Percentiles rank a stretch among this genome's conserved stretches.
Evolutionary conservation across 2,329 filamentous ascomycete species (phyloP).

Genomic region (Talaromyces verruculosus): DNA sequence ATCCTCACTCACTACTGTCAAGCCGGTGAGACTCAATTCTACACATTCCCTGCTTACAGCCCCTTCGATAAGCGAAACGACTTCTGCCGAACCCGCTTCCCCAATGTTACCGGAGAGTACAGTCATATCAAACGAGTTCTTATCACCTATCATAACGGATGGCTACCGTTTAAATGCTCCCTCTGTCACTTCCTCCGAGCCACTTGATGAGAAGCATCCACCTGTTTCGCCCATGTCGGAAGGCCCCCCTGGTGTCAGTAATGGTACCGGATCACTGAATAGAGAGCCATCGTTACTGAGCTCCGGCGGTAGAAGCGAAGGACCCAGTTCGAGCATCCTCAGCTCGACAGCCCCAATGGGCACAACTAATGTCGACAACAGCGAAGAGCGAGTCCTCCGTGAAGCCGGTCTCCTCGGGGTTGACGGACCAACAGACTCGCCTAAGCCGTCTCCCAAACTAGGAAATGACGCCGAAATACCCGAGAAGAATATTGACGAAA

Average conservation of each 20-base stretch:
- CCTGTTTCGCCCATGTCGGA: slow-evolving; percentile 8
- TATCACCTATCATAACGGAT: slow-evolving; percentile 29
- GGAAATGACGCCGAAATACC: slow-evolving; percentile 42
- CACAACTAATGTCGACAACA: slow-evolving; percentile 56
- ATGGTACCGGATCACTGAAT: slow-evolving; percentile 30
- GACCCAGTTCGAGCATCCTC: slow-evolving; percentile 35
- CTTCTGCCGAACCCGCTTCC: slow-evolving; percentile 20
- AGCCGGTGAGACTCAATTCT: slow-evolving; percentile 23
- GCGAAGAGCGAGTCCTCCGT: slow-evolving; percentile 66
- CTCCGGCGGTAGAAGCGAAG: slow-evolving; percentile 38
- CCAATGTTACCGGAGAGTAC: slow-evolving; percentile 22
- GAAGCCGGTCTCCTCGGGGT: slow-evolving; percentile 64
- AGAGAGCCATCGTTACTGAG: slow-evolving; percentile 43
- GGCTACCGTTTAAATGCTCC: slow-evolving; percentile 35
- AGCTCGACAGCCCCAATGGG: slow-evolving; percentile 39
- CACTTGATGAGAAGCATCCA: slow-evolving; percentile 31
- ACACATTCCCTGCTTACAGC: slow-evolving; percentile 29
- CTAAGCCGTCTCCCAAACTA: slow-evolving; percentile 39
- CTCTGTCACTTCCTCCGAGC: slow-evolving; percentile 37
- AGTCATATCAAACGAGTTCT: slow-evolving; percentile 25
- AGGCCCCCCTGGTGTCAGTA: slow-evolving; percentile 23
- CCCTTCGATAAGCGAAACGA: slow-evolving; percentile 28
- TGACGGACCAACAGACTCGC: slow-evolving; percentile 45
- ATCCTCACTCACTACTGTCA: slow-evolving; percentile 16
- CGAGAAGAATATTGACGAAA: slow-evolving; percentile 43